phyloP scores from a whole-genome alignment of 305 asterid species.

The Fraxinus greggii region DNA sequence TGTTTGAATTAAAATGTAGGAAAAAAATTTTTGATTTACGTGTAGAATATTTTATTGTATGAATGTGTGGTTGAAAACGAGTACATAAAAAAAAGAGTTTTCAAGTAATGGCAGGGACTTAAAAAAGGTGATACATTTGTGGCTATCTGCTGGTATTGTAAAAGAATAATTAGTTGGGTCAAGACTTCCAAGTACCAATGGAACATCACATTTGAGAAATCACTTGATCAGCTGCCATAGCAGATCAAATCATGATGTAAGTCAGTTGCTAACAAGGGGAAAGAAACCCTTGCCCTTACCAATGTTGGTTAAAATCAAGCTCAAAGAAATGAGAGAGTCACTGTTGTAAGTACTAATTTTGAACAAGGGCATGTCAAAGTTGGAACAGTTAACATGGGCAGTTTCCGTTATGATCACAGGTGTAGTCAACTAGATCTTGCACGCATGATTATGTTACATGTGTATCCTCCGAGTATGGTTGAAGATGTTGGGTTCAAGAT shows the following conservation, averaged over 20 bases:
- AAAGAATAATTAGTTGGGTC: conserved; percentile 83
- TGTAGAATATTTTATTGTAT: too few species aligned
- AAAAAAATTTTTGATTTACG: too few species aligned
- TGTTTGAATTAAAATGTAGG: too few species aligned
- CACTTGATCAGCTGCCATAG: conserved; percentile 82
- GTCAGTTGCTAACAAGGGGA: conserved; percentile 63
- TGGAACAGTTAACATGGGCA: conserved; percentile 35
- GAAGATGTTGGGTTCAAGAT: conserved; percentile 79
- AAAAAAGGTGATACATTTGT: conserved; percentile 72
- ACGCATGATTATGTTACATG: conserved; percentile 85
- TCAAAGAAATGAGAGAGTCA: conserved; percentile 46
- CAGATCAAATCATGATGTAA: conserved; percentile 61
- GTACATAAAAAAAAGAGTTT: too few species aligned
- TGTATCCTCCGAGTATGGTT: conserved; percentile 79
- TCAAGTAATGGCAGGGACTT: conserved; percentile 41
- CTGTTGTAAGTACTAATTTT: conserved; percentile 43
- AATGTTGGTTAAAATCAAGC: conserved; percentile 42
- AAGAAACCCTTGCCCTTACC: conserved; percentile 53
- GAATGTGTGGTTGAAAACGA: conserved; percentile 15
- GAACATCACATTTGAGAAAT: conserved; percentile 88
- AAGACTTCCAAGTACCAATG: conserved; percentile 71
- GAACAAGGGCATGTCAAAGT: conserved; percentile 41
- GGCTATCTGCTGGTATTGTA: conserved; percentile 83
- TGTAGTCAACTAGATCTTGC: conserved; percentile 73
- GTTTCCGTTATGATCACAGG: conserved; percentile 55